These are phyloP conservation scores for Liquidambar formosana DNA, from an alignment of 164 flowering plant species.

Conservation along the genomic window DNA sequence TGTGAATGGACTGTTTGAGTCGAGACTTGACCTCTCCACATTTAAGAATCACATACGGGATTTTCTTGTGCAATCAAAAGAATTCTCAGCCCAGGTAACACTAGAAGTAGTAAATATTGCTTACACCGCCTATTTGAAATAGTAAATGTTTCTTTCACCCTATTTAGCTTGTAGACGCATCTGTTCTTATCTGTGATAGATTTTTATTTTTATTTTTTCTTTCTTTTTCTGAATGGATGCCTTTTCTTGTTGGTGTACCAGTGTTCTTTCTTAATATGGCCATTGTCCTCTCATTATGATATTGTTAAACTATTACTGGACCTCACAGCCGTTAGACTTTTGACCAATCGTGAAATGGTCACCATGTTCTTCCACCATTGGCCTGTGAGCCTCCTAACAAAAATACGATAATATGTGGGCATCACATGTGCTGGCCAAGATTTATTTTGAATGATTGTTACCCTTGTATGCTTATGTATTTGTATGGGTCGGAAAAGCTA, in stretches of 20 bases:
- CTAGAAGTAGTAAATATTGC: background rate
- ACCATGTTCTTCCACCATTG: background rate
- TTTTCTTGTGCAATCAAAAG: constrained; percentile 96
- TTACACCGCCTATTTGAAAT: background rate
- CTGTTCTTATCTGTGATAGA: too few species aligned
- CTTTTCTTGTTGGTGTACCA: too few species aligned
- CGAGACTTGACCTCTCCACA: constrained; percentile 66
- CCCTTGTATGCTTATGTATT: too few species aligned
- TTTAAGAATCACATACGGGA: constrained; percentile 88
- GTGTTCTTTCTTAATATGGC: too few species aligned
- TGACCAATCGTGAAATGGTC: background rate
- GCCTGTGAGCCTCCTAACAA: background rate
- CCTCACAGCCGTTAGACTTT: background rate
- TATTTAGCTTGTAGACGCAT: background rate
- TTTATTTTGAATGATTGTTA: too few species aligned
- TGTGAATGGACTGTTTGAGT: constrained; percentile 83
- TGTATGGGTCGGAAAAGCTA: background rate
- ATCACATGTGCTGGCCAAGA: too few species aligned
- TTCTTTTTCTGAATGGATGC: too few species aligned
- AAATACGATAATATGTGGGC: background rate
- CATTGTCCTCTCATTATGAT: too few species aligned
- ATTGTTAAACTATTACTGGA: background rate
- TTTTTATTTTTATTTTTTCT: too few species aligned
- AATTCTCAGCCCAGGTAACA: constrained; percentile 93
- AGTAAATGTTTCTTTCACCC: background rate